Percentiles rank a stretch among this genome's conserved stretches.
Conservation (phyloP, 805 yeast genomes). For the Pichia cephalocereana region DNA sequence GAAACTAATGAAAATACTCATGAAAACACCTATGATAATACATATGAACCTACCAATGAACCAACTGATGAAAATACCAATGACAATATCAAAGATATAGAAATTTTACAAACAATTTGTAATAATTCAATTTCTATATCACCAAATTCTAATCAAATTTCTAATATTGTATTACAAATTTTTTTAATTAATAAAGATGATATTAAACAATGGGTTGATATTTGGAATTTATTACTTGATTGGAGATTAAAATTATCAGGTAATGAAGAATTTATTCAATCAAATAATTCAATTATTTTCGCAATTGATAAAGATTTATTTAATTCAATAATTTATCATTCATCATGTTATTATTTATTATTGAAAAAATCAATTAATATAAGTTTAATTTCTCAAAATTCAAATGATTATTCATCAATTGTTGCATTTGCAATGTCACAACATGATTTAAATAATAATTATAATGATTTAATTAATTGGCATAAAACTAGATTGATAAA, state of each 20-base stretch:
- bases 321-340: conserved; percentile 4
- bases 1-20: not conserved
- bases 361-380: conserved; percentile 3
- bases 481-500: conserved; percentile 25
- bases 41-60: too few species aligned
- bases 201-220: conserved; percentile 28
- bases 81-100: not conserved
- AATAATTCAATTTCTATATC: not conserved
- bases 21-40: not conserved
- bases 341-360: conserved; percentile 3
- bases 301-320: conserved; percentile 5
- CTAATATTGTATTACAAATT: not conserved
- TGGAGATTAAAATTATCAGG: conserved; percentile 1
- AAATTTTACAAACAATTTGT: not conserved
- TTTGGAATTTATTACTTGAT: conserved; percentile 25
- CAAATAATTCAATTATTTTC: conserved; percentile 6
- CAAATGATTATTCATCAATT: conserved; percentile 5
- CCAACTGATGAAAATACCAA: not conserved
- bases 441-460: conserved; percentile 1
- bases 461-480: conserved; percentile 30
- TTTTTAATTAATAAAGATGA: conserved; percentile 21
- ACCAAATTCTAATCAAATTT: not conserved
- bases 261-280: conserved; percentile 4
- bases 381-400: conserved; percentile 4
- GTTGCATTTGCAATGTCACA: conserved; percentile 8